Evolutionary conservation across 768 basidiomycete species (phyloP), one percentile per base, ranked within the genome.

Genomic region (Boletus subparvulus): DNA sequence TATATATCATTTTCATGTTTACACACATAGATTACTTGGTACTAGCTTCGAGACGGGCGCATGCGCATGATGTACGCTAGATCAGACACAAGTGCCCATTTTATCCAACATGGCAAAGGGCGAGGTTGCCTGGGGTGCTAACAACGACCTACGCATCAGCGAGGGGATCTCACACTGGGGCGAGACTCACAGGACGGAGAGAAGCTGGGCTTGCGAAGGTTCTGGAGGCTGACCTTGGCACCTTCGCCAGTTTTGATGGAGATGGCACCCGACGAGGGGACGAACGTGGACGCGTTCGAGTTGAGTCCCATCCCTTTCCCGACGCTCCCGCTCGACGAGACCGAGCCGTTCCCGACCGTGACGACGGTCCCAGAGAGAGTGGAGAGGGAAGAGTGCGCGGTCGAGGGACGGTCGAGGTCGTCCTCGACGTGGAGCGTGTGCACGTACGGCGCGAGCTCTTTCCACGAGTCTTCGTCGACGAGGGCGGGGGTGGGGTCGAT

Each of bases 391-490:
- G 70, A 58, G 42, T 26, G 40, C 11, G 59, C 52, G 21, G 32
- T 61, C 12, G 56, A 52, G 5, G 61, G 46, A 24, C 60, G 69
- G 11, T 73, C 58, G 40, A 30, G 40, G 54, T 62, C 67, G 30
- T 69, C 71, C 24, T 73, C 71, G 33, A 36, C 35, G 5, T 14
- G 14, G 35, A 36, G 35, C 35, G 13, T 14, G 60, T 71, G 72
- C 13, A 71, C 53, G 26, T 71, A 70, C 30, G 71, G 68, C 0
- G 55, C 70, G 24, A 73, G 67, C 33, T 73, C 70, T 16, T 62
- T 65, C 71, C 70, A 71, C 35, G 70, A 71, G 44, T 70, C 68
- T 24, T 73, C 71, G 26, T 71, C 70, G 21, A 71, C 44, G 21
- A 63, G 52, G n/a, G 61, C 60, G 16, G 60, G 60, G 0, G 36